Conservation (phyloP, 495 filamentous ascomycete genomes). For the Pseudevernia furfuracea region DNA sequence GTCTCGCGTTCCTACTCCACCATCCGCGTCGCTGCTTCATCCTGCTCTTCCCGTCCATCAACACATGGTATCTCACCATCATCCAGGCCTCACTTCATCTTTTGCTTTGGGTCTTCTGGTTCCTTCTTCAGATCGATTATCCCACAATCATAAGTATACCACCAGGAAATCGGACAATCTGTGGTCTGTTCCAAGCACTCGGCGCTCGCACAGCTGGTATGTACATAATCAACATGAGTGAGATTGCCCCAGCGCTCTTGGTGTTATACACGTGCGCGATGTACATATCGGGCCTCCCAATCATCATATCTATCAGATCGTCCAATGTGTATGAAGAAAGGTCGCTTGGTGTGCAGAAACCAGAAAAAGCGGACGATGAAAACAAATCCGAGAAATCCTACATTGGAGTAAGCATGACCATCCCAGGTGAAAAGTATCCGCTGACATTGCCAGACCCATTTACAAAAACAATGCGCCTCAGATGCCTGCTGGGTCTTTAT, state of each 20-base stretch:
- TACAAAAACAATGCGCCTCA: not conserved
- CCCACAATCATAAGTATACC: not conserved
- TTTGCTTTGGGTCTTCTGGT: not conserved
- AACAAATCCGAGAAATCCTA: not conserved
- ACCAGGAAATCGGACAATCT: not conserved
- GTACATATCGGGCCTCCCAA: not conserved
- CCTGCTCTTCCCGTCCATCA: constrained; percentile 2
- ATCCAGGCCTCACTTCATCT: not conserved
- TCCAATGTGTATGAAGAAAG: not conserved
- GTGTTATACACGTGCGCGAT: not conserved
- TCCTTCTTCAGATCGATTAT: constrained; percentile 7
- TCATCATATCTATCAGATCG: not conserved
- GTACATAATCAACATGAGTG: not conserved
- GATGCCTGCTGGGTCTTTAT: constrained; percentile 1
- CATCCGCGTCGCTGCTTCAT: constrained; percentile 5
- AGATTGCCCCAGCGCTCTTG: not conserved
- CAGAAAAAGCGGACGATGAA: not conserved
- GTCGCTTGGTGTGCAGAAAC: not conserved
- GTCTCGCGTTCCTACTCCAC: not conserved
- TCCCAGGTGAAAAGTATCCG: not conserved
- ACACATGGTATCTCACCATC: constrained; percentile 8
- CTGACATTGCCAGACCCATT: not conserved
- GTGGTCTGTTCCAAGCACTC: not conserved
- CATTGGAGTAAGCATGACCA: not conserved
- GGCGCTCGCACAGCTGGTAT: constrained; percentile 2